phyloP scores from a whole-genome alignment of 75 land plant genomes.

The Pinus albicaulis region DNA sequence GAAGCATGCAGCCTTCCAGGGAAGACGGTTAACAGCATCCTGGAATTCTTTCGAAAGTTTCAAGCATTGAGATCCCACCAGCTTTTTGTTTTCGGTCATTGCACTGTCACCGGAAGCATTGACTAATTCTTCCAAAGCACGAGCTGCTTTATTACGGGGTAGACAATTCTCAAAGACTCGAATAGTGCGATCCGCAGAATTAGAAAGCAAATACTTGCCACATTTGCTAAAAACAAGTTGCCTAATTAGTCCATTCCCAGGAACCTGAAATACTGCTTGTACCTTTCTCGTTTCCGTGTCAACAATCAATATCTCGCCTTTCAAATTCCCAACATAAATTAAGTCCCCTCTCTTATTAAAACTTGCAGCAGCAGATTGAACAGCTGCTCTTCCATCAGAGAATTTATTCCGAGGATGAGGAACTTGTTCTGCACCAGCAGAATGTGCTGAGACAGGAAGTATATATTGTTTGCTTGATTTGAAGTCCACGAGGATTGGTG shows the following conservation, averaged over 20 bases:
- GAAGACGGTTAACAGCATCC: slow-evolving; percentile 79
- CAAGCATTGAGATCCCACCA: slow-evolving; percentile 59
- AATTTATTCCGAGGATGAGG: slow-evolving; percentile 53
- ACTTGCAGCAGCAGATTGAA: slow-evolving; percentile 78
- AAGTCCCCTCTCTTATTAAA: slow-evolving; percentile 91
- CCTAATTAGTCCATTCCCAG: slow-evolving; percentile 73
- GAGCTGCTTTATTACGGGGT: slow-evolving; percentile 53
- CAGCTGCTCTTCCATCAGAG: slow-evolving; percentile 61
- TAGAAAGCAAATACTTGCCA: slow-evolving; percentile 85
- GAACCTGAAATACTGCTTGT: slow-evolving; percentile 50
- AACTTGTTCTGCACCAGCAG: slow-evolving; percentile 23
- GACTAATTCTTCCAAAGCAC: slow-evolving; percentile 37
- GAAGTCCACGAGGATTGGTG: slow-evolving; percentile 89
- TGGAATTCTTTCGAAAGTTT: slow-evolving; percentile 73
- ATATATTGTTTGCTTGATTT: slow-evolving; percentile 44
- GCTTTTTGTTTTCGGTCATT: slow-evolving; percentile 43
- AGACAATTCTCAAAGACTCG: slow-evolving; percentile 83
- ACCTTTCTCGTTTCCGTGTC: slow-evolving; percentile 47
- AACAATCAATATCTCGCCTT: slow-evolving; percentile 84
- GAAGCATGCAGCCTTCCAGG: slow-evolving; percentile 97
- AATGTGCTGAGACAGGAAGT: slow-evolving; percentile 62
- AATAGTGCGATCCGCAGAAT: slow-evolving; percentile 83
- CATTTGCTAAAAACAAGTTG: slow-evolving; percentile 86
- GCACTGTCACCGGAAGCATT: slow-evolving; percentile 19
- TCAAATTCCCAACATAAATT: slow-evolving; percentile 87